Evolutionary conservation across 2,329 filamentous ascomycete species (phyloP).

Genomic region (Pseudopyrenochaeta lycopersici): DNA sequence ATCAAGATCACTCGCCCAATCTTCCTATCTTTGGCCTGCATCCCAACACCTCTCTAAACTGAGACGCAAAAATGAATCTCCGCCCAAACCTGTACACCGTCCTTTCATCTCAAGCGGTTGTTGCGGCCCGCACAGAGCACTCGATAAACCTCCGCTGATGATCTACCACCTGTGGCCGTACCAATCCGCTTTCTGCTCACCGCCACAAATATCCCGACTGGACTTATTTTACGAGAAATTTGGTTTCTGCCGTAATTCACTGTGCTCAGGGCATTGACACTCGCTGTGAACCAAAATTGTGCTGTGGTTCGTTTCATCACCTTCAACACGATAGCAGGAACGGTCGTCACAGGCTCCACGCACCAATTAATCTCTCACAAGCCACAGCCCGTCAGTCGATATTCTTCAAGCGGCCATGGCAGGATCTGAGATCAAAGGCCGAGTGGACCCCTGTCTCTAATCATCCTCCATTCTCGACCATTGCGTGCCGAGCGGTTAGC

Average conservation of each 20-base stretch:
- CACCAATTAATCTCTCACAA: constrained; percentile 21
- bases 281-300: constrained; percentile 10
- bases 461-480: constrained; percentile 8
- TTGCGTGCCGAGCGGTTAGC: constrained; percentile 16
- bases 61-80: constrained; percentile 17
- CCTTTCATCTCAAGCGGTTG: constrained; percentile 31
- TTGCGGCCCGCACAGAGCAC: constrained; percentile 31
- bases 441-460: constrained; percentile 11
- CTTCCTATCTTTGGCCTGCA: constrained; percentile 4
- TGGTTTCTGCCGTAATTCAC: neutral
- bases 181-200: constrained; percentile 28
- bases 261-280: constrained; percentile 1
- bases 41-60: constrained; percentile 5
- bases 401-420: neutral
- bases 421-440: constrained; percentile 14
- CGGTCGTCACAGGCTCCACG: neutral
- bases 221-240: constrained; percentile 3
- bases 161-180: constrained; percentile 30
- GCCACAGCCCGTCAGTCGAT: constrained; percentile 1
- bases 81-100: constrained; percentile 7
- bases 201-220: constrained; percentile 24
- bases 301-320: constrained; percentile 16
- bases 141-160: constrained; percentile 25
- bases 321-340: too few relatives aligned
- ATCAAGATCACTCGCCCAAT: constrained; percentile 34